These are phyloP conservation scores for Coemansia sp. DNA, from an alignment of 192 early-diverging fungal genomes.

Conservation along the genomic window DNA sequence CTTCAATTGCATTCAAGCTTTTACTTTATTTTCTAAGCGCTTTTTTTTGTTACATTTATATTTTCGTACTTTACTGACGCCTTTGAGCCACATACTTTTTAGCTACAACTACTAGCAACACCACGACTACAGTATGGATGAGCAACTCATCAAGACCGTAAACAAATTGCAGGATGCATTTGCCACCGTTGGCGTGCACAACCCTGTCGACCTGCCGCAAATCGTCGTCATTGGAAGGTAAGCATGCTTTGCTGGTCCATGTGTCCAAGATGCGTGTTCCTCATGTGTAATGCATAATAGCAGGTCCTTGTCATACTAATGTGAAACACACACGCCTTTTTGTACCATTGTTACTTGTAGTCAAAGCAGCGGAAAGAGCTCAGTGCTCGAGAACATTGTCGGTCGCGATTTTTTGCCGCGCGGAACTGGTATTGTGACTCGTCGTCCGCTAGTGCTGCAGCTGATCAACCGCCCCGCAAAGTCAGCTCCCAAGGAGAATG, in stretches of 20 bases:
- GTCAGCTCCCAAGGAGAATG: conserved; percentile 12
- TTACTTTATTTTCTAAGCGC: conserved; percentile 7
- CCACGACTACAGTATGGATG: conserved; percentile 51
- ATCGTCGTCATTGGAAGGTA: conserved; percentile 81
- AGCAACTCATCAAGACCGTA: conserved; percentile 66
- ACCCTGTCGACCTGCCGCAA: conserved; percentile 88
- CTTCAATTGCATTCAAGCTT: conserved; percentile 8
- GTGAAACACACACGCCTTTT: neutral
- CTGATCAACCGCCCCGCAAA: conserved; percentile 89
- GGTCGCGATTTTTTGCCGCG: conserved; percentile 98
- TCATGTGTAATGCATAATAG: conserved; percentile 2
- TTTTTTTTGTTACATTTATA: neutral
- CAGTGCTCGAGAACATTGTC: conserved; percentile 99
- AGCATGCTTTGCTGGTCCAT: conserved; percentile 4
- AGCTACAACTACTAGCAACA: conserved; percentile 2
- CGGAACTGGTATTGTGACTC: conserved; percentile 96
- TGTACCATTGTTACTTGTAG: conserved; percentile 35
- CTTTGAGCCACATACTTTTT: neutral
- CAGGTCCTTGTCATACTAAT: neutral
- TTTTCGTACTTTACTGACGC: neutral
- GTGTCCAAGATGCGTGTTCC: conserved; percentile 7
- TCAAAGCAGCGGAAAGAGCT: conserved; percentile 92
- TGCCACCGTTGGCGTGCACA: conserved; percentile 84
- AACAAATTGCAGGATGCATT: conserved; percentile 92
- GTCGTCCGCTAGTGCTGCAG: conserved; percentile 94